phyloP scores from a whole-genome alignment of 805 yeast species.

The Barnettozyma vustinii region DNA sequence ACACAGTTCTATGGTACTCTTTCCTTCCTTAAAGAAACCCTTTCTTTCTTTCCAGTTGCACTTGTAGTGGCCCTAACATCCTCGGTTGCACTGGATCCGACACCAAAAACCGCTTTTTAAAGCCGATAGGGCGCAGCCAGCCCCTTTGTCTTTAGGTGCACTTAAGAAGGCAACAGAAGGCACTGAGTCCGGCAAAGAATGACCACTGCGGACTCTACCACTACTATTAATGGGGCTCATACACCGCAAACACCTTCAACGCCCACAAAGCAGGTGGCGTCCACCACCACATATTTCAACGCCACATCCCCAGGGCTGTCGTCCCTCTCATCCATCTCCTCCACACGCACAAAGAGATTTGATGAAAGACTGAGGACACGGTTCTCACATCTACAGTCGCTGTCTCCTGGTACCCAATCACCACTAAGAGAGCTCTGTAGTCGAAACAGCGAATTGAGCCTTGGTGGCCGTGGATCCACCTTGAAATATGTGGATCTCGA shows the following conservation, averaged over 20 bases:
- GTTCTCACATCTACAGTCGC: conserved; percentile 3
- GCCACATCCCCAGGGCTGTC: conserved; percentile 7
- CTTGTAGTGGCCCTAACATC: too few species aligned
- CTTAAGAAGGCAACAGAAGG: not conserved
- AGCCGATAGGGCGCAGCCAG: not conserved
- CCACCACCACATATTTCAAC: not conserved
- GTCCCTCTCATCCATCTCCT: conserved; percentile 6
- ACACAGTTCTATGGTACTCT: too few species aligned
- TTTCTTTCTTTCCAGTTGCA: too few species aligned
- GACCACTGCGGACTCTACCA: not conserved
- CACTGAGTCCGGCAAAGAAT: not conserved
- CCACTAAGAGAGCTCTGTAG: not conserved
- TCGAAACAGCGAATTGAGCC: not conserved
- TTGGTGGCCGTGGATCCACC: not conserved
- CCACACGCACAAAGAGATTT: conserved; percentile 7
- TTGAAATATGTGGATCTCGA: conserved; percentile 37
- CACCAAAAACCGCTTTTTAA: not conserved
- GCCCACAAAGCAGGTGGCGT: conserved; percentile 1
- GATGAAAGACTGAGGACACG: conserved; percentile 6
- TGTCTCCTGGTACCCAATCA: not conserved
- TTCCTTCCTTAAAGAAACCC: too few species aligned
- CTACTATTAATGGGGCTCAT: not conserved
- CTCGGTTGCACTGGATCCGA: too few species aligned
- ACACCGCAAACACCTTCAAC: not conserved
- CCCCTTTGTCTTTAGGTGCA: not conserved